Base-by-base conservation (phyloP, 768 basidiomycete genomes). In the Chalciporus piperatus region DNA sequence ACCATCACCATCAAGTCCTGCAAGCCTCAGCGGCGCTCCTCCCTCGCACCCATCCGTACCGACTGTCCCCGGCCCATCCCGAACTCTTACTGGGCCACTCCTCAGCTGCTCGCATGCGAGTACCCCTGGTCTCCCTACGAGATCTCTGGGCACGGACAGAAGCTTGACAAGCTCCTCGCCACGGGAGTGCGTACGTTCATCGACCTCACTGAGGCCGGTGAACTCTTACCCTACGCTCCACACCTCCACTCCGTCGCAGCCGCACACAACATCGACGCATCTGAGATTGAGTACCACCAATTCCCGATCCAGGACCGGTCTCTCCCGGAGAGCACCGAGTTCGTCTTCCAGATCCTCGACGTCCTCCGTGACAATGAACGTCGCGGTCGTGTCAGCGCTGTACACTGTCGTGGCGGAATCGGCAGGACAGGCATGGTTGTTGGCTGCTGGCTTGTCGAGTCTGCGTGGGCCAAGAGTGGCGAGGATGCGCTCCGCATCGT, bases 51-150 rank as follows among this genome's bases (percentile, higher is more conserved):
- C 48, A 44, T 60, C 43, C 14, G 33, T 55, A 54, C 58, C 0
- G 46, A 54, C 39, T 56, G 46, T n/a, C 64, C 70, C 0, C 81
- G 84, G 1, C 88, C 88, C 25, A 83, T 90, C 62, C 85, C 86
- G n/a, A 91, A 91, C 69, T 87, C 85, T 0, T 90, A 90, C 72
- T 91, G 89, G 89, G 88, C 87, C 0, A 89, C 87, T 0, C 76
- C 83, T 0, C 69, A 75, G 11, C 77, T 91, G 32, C 75, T 89
- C 48, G 89, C 88, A 0, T 89, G 87, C 78, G 89, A 91, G 62
- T 90, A 89, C 67, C 88, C 88, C 1, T 91, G 84, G 82, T 72
- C 80, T 16, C 85, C 85, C 4, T 77, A 75, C 52, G 73, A 78
- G 66, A 46, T 55, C 0, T 70, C 73, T 54, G 76, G 74, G 47